These are phyloP conservation scores for Vinca minor DNA, from an alignment of 257 asterid genomes.

Conservation along the genomic window DNA sequence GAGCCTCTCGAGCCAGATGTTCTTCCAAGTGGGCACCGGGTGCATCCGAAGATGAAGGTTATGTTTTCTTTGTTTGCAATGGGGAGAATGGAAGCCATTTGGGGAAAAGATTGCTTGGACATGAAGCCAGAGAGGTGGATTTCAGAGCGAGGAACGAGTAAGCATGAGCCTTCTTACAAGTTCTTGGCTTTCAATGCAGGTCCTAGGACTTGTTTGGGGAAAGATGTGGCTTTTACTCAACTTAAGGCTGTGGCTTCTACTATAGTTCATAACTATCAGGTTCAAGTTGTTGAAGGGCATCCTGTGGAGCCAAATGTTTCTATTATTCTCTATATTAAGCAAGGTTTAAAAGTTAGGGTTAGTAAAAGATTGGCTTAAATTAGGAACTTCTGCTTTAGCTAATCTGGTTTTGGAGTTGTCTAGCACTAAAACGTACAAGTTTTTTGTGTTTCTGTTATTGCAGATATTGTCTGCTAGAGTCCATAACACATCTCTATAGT, in stretches of 20 bases:
- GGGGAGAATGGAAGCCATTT: slow-evolving; percentile 57
- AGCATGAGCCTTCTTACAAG: slow-evolving; percentile 65
- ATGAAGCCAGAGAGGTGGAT: slow-evolving; percentile 76
- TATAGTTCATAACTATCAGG: slow-evolving; percentile 35
- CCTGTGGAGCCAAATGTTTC: slow-evolving; percentile 43
- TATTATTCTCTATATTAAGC: slow-evolving; percentile 45
- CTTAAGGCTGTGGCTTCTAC: slow-evolving; percentile 52
- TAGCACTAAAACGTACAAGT: too few species aligned
- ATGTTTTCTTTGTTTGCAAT: slow-evolving; percentile 47
- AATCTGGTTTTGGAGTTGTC: too few species aligned
- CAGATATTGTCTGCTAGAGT: too few species aligned
- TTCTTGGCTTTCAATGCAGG: slow-evolving; percentile 71
- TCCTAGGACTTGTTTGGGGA: slow-evolving; percentile 66
- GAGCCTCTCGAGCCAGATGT: slow-evolving; percentile 30
- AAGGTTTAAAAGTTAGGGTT: slow-evolving; percentile 50
- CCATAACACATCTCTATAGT: too few species aligned
- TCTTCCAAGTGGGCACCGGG: slow-evolving; percentile 54
- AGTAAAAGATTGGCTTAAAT: slow-evolving; percentile 31
- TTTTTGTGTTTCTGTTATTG: too few species aligned
- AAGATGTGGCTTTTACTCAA: slow-evolving; percentile 53
- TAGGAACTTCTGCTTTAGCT: too few species aligned
- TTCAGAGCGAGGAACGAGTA: slow-evolving; percentile 44
- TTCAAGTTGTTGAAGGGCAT: slow-evolving; percentile 40
- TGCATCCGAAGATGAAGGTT: slow-evolving; percentile 43
- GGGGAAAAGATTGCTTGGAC: slow-evolving; percentile 56